A percentile compares a stretch with the other conserved stretches of the same genome.
These are phyloP conservation scores for Tuber borchii DNA, from an alignment of 495 filamentous ascomycete species.

Conservation along the genomic window DNA sequence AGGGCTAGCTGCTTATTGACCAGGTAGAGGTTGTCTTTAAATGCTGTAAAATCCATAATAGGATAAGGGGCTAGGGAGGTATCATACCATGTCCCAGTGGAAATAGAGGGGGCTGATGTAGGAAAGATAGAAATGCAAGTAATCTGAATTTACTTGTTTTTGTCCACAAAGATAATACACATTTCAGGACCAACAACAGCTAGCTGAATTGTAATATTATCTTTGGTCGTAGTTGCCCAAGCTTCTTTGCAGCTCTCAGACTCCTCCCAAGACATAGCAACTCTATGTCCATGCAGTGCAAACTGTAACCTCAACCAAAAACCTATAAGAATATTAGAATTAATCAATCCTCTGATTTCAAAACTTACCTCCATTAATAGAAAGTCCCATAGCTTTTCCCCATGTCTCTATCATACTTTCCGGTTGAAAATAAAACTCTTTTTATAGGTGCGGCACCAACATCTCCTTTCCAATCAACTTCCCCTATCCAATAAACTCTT, in stretches of 20 bases:
- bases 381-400: neutral
- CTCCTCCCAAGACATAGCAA: neutral
- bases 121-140: neutral
- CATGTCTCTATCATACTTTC: neutral
- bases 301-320: slow-evolving; percentile 3
- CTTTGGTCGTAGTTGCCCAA: no score
- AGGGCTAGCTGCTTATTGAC: neutral
- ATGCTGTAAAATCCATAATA: no score
- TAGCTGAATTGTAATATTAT: neutral
- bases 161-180: slow-evolving; percentile 4
- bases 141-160: neutral
- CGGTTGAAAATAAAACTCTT: neutral
- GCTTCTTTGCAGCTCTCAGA: no score
- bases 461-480: neutral
- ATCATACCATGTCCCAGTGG: no score
- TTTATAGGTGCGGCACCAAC: neutral
- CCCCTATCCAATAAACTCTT: no score
- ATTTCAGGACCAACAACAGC: slow-evolving; percentile 13
- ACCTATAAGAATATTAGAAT: neutral
- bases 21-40: no score
- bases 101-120: neutral
- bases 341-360: no score
- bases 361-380: neutral
- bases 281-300: slow-evolving; percentile 4
- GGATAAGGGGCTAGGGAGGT: no score